Evolutionary conservation across 2,329 filamentous ascomycete genomes (phyloP), one percentile per base, ranked within the genome.

Genomic region (Elsinoe batatas): DNA sequence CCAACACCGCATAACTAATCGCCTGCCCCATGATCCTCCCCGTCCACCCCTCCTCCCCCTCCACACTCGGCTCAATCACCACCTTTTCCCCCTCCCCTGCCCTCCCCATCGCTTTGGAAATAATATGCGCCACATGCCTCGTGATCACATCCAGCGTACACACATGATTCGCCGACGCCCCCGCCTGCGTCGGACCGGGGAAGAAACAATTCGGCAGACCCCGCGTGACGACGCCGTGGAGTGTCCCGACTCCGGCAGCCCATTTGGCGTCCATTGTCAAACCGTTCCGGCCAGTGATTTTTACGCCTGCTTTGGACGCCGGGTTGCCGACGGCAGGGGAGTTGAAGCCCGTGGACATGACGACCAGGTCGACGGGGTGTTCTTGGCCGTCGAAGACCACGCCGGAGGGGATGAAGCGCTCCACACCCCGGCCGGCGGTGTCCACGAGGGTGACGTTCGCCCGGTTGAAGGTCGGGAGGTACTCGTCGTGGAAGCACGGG

Each of bases 401-500:
- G 0, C 77, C 77, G 4, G 57, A 63, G n/a, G 64, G 55, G 0
- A 76, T 81, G 5, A 77, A 65, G 2, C 65, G 58, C 3, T 75
- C 70, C 2, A 81, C 65, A 5, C 80, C 79, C 58, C 74, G 71
- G 3, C 77, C 79, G 30, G 78, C 67, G 0, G 80, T 84, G 63
- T 85, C 79, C 13, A 85, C 70, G 0, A 86, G 75, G 5, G 73
- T 72, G 3, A 86, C 82, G 61, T 82, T 77, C 0, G 72, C 66
- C 30, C 63, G 64, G 66, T 86, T 86, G 73, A 85, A 85, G 0
- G 76, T 61, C 2, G 71, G 63, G 0, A 85, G 73, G 61, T 82
- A 84, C 4, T 76, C 72, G 61, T 84, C 79, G 65, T 80, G 79
- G 66, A 83, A 84, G 38, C 72, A 76, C 0, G 82, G 81, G 0